Evolutionary conservation across 106 monocot species (phyloP).

Genomic region (Narthecium ossifragum): DNA sequence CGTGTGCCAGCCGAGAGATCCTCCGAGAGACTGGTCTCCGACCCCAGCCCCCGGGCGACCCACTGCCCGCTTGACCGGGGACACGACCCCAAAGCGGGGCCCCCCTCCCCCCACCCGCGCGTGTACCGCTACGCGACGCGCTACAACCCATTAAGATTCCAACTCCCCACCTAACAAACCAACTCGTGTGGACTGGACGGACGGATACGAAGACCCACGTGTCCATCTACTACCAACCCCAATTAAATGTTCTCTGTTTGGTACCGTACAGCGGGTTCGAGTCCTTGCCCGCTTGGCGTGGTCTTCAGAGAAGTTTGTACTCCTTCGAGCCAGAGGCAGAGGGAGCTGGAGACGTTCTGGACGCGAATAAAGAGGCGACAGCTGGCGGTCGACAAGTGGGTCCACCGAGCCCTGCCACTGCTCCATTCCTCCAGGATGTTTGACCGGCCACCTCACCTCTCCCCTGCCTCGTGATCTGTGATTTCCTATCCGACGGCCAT

Average conservation of each 20-base stretch:
- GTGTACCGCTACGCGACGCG: background rate
- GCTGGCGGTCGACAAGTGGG: background rate
- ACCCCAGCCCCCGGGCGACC: background rate
- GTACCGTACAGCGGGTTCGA: background rate
- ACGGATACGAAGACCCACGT: background rate
- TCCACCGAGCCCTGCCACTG: constrained; percentile 4
- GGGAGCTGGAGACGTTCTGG: background rate
- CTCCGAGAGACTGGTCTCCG: no score
- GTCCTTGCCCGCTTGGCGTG: constrained; percentile 10
- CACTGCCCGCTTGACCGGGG: constrained; percentile 33
- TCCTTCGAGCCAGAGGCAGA: constrained; percentile 2
- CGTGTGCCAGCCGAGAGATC: constrained; percentile 10
- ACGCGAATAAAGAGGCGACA: constrained; percentile 11
- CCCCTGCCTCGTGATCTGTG: background rate
- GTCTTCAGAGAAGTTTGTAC: constrained; percentile 30
- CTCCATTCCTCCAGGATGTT: constrained; percentile 11
- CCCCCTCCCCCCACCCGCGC: background rate
- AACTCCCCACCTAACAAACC: background rate
- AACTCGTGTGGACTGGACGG: background rate
- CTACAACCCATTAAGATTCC: background rate
- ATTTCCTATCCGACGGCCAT: background rate
- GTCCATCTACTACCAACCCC: background rate
- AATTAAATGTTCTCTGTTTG: background rate
- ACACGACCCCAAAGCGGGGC: constrained; percentile 1
- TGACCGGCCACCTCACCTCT: constrained; percentile 24